Evolutionary conservation across 495 filamentous ascomycete species (phyloP).

Genomic region (Annulohypoxylon maeteangense): DNA sequence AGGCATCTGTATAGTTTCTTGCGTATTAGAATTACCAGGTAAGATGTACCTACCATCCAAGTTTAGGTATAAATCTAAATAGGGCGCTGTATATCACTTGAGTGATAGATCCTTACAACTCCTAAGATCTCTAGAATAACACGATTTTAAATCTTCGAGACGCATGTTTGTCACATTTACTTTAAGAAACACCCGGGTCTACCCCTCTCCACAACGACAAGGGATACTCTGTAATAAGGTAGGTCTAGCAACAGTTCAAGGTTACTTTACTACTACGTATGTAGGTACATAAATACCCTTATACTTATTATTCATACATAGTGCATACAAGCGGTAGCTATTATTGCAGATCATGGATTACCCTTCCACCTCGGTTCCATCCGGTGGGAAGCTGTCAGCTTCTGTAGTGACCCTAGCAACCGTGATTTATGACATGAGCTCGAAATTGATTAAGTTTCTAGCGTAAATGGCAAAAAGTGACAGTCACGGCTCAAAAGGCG

Average conservation of each 20-base stretch:
- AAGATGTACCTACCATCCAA: too few species aligned
- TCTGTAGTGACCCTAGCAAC: slow-evolving; percentile 31
- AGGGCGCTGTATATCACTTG: slow-evolving; percentile 35
- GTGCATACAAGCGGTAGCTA: slow-evolving; percentile 26
- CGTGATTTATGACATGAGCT: slow-evolving; percentile 32
- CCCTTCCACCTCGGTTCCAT: slow-evolving; percentile 35
- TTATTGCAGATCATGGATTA: slow-evolving; percentile 36
- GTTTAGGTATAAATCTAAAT: slow-evolving; percentile 13
- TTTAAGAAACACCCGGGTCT: not conserved
- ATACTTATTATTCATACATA: not conserved
- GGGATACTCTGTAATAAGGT: not conserved
- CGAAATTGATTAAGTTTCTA: slow-evolving; percentile 33
- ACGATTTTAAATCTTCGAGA: slow-evolving; percentile 1
- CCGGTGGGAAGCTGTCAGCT: slow-evolving; percentile 40
- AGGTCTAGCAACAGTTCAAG: not conserved
- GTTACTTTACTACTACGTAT: slow-evolving; percentile 1
- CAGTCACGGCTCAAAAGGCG: slow-evolving; percentile 21
- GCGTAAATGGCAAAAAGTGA: slow-evolving; percentile 31
- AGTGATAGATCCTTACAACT: slow-evolving; percentile 32
- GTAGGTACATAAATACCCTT: not conserved
- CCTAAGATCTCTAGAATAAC: slow-evolving; percentile 20
- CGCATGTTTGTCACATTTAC: not conserved
- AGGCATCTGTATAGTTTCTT: too few species aligned
- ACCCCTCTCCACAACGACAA: not conserved
- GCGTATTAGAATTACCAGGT: too few species aligned